phyloP scores from a whole-genome alignment of 202 grass and related monocot species.

The Miscanthus sacchariflorus region DNA sequence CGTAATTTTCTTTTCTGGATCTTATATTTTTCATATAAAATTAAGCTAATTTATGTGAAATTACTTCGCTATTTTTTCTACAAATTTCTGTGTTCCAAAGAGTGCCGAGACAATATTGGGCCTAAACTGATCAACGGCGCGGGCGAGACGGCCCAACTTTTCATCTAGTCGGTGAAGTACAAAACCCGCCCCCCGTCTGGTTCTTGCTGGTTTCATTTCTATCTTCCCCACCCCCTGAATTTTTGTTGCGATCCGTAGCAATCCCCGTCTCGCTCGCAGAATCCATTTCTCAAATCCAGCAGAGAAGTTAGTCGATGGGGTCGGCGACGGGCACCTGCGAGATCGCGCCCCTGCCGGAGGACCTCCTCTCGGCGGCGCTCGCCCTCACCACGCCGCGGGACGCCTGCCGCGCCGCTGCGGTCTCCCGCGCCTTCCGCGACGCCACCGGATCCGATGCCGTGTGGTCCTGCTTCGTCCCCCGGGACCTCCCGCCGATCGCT shows the following conservation, averaged over 20 bases:
- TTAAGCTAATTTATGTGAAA: too few relatives aligned
- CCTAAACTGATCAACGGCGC: neutral
- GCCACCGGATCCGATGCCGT: conserved; percentile 56
- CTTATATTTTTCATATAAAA: too few relatives aligned
- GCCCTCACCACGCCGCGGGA: conserved; percentile 52
- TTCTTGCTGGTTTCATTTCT: too few relatives aligned
- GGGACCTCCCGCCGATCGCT: conserved; percentile 39
- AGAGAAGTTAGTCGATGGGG: neutral
- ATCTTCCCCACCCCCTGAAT: too few relatives aligned
- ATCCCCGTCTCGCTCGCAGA: neutral
- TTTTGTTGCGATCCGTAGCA: too few relatives aligned
- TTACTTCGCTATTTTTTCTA: too few relatives aligned
- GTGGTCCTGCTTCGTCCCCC: conserved; percentile 53
- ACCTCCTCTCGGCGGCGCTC: conserved; percentile 48
- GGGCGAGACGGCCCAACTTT: neutral
- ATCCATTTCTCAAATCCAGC: neutral
- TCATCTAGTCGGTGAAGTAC: neutral
- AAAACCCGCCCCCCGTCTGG: too few relatives aligned
- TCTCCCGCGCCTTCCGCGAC: conserved; percentile 50
- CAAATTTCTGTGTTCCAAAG: neutral
- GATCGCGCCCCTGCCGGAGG: conserved; percentile 49
- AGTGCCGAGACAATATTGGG: neutral
- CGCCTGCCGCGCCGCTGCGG: conserved; percentile 50
- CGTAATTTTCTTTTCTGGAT: too few relatives aligned
- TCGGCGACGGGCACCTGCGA: neutral